Percentiles rank a stretch among this genome's conserved stretches.
Conservation (phyloP, 176 grass and related monocot species). For the Thalia dealbata region DNA sequence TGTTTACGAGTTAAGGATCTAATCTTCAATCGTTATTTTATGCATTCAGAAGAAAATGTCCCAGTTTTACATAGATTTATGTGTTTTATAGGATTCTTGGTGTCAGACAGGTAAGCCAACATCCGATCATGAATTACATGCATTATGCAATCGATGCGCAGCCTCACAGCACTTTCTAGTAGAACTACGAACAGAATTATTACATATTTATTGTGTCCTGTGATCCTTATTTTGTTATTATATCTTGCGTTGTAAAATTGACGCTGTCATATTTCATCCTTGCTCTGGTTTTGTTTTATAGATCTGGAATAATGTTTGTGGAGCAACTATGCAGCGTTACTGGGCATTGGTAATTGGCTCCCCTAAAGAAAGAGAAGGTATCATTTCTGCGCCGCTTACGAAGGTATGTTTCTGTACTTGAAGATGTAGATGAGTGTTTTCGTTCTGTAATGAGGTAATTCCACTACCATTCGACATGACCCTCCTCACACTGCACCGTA, state of each 20-base stretch:
- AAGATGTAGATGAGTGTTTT: background rate
- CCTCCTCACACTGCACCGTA: background rate
- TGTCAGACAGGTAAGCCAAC: background rate
- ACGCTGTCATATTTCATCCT: background rate
- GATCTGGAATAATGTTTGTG: slow-evolving; percentile 66
- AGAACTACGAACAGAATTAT: background rate
- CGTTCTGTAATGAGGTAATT: background rate
- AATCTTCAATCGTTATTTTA: background rate
- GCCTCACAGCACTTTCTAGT: background rate
- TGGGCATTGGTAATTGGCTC: slow-evolving; percentile 75
- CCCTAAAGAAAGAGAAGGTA: slow-evolving; percentile 67
- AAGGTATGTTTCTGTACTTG: slow-evolving; percentile 29
- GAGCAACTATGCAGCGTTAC: slow-evolving; percentile 50
- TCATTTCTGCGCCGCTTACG: slow-evolving; percentile 71
- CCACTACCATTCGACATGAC: background rate
- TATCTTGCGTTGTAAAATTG: no score
- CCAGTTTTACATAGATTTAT: background rate
- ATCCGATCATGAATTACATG: background rate
- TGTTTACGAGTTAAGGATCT: background rate
- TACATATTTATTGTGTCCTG: background rate
- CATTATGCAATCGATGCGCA: background rate
- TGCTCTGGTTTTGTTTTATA: slow-evolving; percentile 12
- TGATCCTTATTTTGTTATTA: background rate
- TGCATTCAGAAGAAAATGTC: background rate
- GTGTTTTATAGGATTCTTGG: background rate